phyloP scores from a whole-genome alignment of 2,329 filamentous ascomycete genomes.

The Samsoniella hepiali region DNA sequence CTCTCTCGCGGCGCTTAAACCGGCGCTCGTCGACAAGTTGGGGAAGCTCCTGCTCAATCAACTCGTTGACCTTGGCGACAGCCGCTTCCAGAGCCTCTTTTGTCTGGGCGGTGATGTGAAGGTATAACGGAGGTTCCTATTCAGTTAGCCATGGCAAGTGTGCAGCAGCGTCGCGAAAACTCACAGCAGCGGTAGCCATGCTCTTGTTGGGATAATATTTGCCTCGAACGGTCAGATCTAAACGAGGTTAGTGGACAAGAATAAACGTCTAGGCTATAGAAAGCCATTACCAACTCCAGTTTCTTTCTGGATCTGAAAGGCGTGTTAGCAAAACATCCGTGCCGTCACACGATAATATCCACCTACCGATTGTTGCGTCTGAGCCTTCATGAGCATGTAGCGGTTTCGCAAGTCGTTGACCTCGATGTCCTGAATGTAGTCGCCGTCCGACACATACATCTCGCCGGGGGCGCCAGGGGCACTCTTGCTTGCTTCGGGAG shows the following conservation, averaged over 20 bases:
- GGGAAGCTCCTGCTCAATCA: constrained; percentile 94
- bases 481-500: constrained; percentile 25
- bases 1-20: constrained; percentile 77
- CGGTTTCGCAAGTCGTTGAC: constrained; percentile 97
- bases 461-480: constrained; percentile 66
- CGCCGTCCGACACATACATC: constrained; percentile 92
- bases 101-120: constrained; percentile 89
- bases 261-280: constrained; percentile 27
- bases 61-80: constrained; percentile 82
- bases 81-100: constrained; percentile 91
- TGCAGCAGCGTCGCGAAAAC: constrained; percentile 32
- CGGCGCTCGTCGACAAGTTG: constrained; percentile 92
- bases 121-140: constrained; percentile 87
- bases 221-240: constrained; percentile 97
- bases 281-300: constrained; percentile 96
- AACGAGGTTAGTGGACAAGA: constrained; percentile 32
- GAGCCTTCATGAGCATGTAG: constrained; percentile 94
- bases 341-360: constrained; percentile 26
- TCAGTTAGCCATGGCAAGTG: not conserved
- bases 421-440: constrained; percentile 98
- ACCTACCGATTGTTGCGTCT: constrained; percentile 99
- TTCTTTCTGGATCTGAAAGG: constrained; percentile 91
- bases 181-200: constrained; percentile 90
- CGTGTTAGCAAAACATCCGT: not conserved
- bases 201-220: constrained; percentile 96